Percentiles rank a stretch among this genome's conserved stretches.
phyloP scores from a whole-genome alignment of 768 basidiomycete species.

The Pholiota molesta region DNA sequence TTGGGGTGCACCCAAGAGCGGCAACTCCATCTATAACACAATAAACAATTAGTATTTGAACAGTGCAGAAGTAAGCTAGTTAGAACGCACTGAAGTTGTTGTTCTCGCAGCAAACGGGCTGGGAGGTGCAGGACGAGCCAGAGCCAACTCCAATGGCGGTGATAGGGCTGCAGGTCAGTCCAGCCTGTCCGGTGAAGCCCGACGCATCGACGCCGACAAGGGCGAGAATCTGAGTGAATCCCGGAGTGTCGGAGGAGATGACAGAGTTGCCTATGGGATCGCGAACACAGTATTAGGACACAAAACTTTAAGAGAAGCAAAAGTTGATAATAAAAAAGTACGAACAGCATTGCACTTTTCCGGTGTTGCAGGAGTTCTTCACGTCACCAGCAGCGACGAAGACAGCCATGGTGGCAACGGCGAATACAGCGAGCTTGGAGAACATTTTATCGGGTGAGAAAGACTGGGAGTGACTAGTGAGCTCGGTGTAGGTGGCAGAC shows the following conservation, averaged over 20 bases:
- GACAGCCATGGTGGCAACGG: background rate
- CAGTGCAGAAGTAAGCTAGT: background rate
- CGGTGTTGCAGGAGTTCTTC: background rate
- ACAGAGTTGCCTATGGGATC: background rate
- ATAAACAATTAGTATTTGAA: background rate
- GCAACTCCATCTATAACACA: background rate
- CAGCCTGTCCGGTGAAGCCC: background rate
- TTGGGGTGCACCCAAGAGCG: background rate
- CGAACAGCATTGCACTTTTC: background rate
- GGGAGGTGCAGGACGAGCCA: background rate
- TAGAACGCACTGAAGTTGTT: background rate
- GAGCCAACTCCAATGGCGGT: background rate
- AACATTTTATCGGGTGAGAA: slow-evolving; percentile 25
- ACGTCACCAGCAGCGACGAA: background rate
- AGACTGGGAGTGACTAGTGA: slow-evolving; percentile 10
- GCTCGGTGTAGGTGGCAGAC: slow-evolving; percentile 8
- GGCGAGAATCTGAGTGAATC: background rate
- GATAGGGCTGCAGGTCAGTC: background rate
- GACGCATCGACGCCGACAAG: background rate
- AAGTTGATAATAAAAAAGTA: too few species aligned
- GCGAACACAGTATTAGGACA: background rate
- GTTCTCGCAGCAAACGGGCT: background rate
- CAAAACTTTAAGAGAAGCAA: background rate
- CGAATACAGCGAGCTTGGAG: slow-evolving; percentile 12
- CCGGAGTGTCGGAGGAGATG: background rate